Evolutionary conservation across 768 basidiomycete species (phyloP).

Genomic region (Piloderma croceum): DNA sequence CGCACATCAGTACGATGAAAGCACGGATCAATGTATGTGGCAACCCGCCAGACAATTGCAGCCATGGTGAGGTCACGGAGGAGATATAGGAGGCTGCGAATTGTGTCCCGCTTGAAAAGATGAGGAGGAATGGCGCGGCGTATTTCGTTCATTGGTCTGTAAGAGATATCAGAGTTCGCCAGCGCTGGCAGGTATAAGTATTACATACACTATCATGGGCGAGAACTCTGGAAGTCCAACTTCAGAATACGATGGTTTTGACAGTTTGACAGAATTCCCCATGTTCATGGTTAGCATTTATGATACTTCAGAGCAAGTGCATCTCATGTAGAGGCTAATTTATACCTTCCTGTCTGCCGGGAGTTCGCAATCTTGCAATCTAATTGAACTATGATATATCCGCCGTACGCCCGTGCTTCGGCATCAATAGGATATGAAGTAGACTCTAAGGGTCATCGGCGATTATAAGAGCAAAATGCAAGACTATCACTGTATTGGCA

Average conservation of each 20-base stretch:
- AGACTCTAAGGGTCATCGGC: no score
- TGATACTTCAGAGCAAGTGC: neutral
- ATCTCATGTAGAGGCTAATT: no score
- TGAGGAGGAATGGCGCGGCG: slow-evolving; percentile 43
- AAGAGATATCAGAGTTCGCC: slow-evolving; percentile 1
- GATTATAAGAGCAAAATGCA: no score
- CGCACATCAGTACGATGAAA: slow-evolving; percentile 23
- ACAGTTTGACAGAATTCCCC: neutral
- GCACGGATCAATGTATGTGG: slow-evolving; percentile 39
- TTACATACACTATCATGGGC: slow-evolving; percentile 29
- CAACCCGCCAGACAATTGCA: slow-evolving; percentile 36
- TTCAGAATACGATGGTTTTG: slow-evolving; percentile 25
- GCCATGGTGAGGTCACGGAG: slow-evolving; percentile 43
- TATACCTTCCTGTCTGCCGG: no score
- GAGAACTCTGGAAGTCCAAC: slow-evolving; percentile 37
- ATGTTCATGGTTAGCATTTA: neutral
- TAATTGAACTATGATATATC: neutral
- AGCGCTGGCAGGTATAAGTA: neutral
- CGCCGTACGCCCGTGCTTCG: no score
- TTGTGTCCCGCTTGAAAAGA: slow-evolving; percentile 40
- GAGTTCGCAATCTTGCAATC: neutral
- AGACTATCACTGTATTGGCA: no score
- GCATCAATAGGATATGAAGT: no score
- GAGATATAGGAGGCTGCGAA: slow-evolving; percentile 36
- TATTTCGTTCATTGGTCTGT: slow-evolving; percentile 42